Conservation (phyloP, 306 rosid genomes). For the Canavalia gladiata region DNA sequence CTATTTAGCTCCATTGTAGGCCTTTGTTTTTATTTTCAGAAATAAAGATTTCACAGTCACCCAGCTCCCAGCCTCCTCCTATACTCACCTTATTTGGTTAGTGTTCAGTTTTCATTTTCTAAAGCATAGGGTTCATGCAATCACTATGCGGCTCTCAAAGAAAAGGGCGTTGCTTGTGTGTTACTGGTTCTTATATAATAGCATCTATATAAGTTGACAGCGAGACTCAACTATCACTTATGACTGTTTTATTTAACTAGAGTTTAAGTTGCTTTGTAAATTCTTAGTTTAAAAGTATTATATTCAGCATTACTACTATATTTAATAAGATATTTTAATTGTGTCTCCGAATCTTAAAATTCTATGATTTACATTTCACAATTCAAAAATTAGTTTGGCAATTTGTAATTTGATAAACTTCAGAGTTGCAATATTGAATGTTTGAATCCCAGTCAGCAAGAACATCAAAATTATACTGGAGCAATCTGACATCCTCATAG, state of each 20-base stretch:
- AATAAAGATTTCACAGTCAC: not conserved
- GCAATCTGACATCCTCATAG: conserved; percentile 13
- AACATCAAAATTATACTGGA: not conserved
- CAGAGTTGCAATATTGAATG: not conserved
- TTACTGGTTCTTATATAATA: too few species aligned
- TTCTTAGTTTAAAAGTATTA: not conserved
- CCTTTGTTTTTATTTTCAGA: not conserved
- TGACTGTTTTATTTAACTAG: not conserved
- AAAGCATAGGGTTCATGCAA: not conserved
- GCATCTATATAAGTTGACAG: not conserved
- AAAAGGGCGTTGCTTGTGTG: not conserved
- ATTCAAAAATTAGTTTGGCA: conserved; percentile 4
- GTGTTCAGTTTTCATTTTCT: not conserved
- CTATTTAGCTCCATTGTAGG: not conserved
- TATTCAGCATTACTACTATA: not conserved
- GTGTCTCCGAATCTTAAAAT: not conserved
- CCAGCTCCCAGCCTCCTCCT: not conserved
- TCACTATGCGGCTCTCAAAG: not conserved
- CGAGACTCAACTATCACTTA: not conserved
- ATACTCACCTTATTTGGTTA: not conserved
- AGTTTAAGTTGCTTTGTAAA: not conserved
- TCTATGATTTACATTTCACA: not conserved
- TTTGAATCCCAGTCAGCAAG: conserved; percentile 5
- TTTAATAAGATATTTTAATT: not conserved
- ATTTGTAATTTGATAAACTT: not conserved